These are phyloP conservation scores for Kalmusia sp. DNA, from an alignment of 2,329 filamentous ascomycete genomes.

Conservation along the genomic window DNA sequence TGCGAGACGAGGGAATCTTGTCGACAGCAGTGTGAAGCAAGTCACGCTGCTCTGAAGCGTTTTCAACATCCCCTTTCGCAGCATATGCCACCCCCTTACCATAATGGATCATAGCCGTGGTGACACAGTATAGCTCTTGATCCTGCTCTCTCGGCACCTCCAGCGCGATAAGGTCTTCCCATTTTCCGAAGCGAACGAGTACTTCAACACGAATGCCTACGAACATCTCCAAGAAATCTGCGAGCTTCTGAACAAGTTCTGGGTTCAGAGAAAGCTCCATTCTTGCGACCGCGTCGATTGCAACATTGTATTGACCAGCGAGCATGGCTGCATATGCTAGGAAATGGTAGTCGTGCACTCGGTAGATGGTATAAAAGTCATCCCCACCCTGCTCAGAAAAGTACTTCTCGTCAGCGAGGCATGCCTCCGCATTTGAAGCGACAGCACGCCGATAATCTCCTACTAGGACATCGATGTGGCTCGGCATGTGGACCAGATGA, in stretches of 20 bases:
- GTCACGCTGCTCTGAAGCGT: conserved; percentile 61
- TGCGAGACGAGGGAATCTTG: conserved; percentile 65
- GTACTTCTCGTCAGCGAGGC: conserved; percentile 72
- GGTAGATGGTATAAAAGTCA: conserved; percentile 81
- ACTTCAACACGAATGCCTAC: conserved; percentile 72
- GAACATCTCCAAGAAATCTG: conserved; percentile 79
- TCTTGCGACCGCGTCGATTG: conserved; percentile 64
- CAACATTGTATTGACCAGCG: conserved; percentile 68
- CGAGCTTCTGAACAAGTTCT: conserved; percentile 61
- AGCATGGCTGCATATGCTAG: conserved; percentile 81
- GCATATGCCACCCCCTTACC: conserved; percentile 72
- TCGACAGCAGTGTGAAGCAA: conserved; percentile 61
- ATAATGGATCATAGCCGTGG: conserved; percentile 72
- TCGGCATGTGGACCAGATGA: conserved; percentile 79
- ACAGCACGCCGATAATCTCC: conserved; percentile 75
- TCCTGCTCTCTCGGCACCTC: conserved; percentile 62
- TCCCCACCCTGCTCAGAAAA: conserved; percentile 64
- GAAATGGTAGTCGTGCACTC: conserved; percentile 77
- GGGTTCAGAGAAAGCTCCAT: conserved; percentile 68
- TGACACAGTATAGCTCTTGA: conserved; percentile 68
- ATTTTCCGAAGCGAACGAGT: conserved; percentile 74
- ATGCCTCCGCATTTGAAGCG: conserved; percentile 70
- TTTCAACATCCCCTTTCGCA: conserved; percentile 60
- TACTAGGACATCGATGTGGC: conserved; percentile 75
- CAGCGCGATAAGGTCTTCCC: conserved; percentile 69